These are phyloP conservation scores for Westerdykella aurantiaca DNA, from an alignment of 2,329 filamentous ascomycete genomes.

Conservation along the genomic window DNA sequence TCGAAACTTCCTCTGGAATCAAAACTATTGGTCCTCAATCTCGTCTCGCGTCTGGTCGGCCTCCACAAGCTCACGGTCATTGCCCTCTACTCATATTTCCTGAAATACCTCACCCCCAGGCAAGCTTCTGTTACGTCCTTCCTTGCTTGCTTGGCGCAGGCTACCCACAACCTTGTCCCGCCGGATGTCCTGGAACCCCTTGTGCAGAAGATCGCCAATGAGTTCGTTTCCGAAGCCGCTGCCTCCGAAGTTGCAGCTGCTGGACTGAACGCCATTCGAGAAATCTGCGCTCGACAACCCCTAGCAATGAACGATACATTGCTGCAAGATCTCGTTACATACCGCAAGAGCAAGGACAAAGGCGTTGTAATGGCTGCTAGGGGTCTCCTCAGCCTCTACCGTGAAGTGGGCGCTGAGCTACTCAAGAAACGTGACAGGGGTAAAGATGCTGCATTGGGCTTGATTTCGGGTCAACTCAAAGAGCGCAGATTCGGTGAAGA, in stretches of 20 bases:
- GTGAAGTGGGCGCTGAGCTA: conserved; percentile 85
- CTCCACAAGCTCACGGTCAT: conserved; percentile 88
- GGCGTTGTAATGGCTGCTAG: conserved; percentile 98
- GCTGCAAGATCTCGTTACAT: conserved; percentile 92
- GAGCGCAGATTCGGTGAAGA: conserved; percentile 80
- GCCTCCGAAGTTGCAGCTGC: conserved; percentile 87
- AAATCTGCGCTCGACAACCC: conserved; percentile 87
- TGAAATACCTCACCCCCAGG: conserved; percentile 78
- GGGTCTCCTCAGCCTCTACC: conserved; percentile 81
- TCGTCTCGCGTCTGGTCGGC: conserved; percentile 85
- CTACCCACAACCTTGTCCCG: conserved; percentile 83
- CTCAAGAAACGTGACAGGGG: conserved; percentile 85
- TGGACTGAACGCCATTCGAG: conserved; percentile 88
- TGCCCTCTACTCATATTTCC: conserved; percentile 91
- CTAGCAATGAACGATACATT: conserved; percentile 94
- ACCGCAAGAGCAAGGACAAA: conserved; percentile 96
- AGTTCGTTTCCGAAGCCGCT: conserved; percentile 93
- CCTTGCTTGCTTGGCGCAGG: conserved; percentile 85
- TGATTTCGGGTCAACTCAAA: conserved; percentile 69
- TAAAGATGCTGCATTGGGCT: conserved; percentile 79
- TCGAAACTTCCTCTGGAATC: conserved; percentile 81
- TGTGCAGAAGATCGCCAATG: conserved; percentile 92
- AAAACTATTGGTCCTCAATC: conserved; percentile 81
- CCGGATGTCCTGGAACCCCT: conserved; percentile 88
- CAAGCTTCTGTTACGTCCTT: conserved; percentile 91